Evolutionary conservation across 805 yeast species (phyloP).

Genomic region (Candida sonorensis): DNA sequence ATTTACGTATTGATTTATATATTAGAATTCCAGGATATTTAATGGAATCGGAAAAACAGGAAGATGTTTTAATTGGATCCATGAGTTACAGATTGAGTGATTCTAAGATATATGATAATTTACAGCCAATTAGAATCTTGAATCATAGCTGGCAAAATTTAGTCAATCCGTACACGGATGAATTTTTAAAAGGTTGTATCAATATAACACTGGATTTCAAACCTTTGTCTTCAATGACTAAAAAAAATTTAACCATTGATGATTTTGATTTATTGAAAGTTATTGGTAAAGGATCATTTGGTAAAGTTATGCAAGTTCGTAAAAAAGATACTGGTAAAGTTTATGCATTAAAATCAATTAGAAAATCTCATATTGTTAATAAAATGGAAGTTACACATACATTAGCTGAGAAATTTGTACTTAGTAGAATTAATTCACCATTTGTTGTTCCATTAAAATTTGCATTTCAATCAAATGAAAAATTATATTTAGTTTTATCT

Average conservation of each 20-base stretch:
- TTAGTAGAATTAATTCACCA: slow-evolving; percentile 89
- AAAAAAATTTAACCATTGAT: slow-evolving; percentile 72
- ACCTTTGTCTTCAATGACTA: slow-evolving; percentile 29
- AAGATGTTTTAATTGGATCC: slow-evolving; percentile 75
- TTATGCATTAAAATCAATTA: slow-evolving; percentile 87
- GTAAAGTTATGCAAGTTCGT: slow-evolving; percentile 97
- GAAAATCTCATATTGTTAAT: slow-evolving; percentile 91
- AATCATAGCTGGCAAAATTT: slow-evolving; percentile 53
- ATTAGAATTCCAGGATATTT: slow-evolving; percentile 67
- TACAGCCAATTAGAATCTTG: slow-evolving; percentile 46
- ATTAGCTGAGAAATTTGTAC: slow-evolving; percentile 89
- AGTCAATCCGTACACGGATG: slow-evolving; percentile 27
- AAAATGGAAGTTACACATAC: slow-evolving; percentile 95
- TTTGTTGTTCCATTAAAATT: slow-evolving; percentile 95
- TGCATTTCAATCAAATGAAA: slow-evolving; percentile 95
- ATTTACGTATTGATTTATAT: slow-evolving; percentile 67
- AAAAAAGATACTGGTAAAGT: slow-evolving; percentile 93
- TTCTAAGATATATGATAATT: slow-evolving; percentile 14
- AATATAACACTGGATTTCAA: slow-evolving; percentile 32
- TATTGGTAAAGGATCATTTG: slow-evolving; percentile 96
- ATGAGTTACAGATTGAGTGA: slow-evolving; percentile 47
- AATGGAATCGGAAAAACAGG: slow-evolving; percentile 31
- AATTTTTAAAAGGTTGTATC: slow-evolving; percentile 29
- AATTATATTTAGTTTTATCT: slow-evolving; percentile 80
- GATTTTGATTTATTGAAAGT: slow-evolving; percentile 92